Evolutionary conservation across 306 rosid species (phyloP).

Genomic region (Prunus kanzakura): DNA sequence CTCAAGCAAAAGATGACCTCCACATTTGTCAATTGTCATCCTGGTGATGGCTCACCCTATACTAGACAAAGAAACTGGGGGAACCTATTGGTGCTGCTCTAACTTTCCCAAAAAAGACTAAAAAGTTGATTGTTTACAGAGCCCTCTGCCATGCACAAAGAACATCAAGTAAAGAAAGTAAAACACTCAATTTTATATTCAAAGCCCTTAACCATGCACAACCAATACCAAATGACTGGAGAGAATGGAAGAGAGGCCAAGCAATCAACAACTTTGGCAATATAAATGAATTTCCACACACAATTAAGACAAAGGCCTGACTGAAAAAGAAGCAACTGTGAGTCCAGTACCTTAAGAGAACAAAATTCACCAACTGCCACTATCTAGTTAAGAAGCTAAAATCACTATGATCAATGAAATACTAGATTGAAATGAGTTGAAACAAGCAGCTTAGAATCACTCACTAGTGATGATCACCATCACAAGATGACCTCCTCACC

Average conservation of each 20-base stretch:
- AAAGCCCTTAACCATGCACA: neutral
- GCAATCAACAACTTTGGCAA: slow-evolving; percentile 4
- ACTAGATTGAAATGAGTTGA: slow-evolving; percentile 27
- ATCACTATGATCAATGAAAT: slow-evolving; percentile 30
- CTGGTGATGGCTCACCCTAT: neutral
- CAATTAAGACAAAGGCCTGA: slow-evolving; percentile 24
- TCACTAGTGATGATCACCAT: slow-evolving; percentile 40
- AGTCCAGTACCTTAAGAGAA: slow-evolving; percentile 41
- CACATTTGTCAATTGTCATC: neutral
- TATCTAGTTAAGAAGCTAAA: slow-evolving; percentile 45
- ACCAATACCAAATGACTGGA: neutral
- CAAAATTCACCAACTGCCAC: slow-evolving; percentile 40
- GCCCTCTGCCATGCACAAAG: neutral
- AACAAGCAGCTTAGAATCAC: slow-evolving; percentile 31
- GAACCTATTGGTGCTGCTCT: neutral
- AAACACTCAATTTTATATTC: neutral
- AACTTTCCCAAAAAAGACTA: neutral
- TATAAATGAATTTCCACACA: slow-evolving; percentile 29
- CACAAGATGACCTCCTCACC: slow-evolving; percentile 24
- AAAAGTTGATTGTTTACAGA: neutral
- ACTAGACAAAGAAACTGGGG: neutral
- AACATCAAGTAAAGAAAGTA: neutral
- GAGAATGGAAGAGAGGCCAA: neutral
- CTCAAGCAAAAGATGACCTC: neutral
- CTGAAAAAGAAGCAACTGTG: slow-evolving; percentile 36